These are phyloP conservation scores for Gossypium herbaceum DNA, from an alignment of 345 rosid genomes.

Conservation along the genomic window DNA sequence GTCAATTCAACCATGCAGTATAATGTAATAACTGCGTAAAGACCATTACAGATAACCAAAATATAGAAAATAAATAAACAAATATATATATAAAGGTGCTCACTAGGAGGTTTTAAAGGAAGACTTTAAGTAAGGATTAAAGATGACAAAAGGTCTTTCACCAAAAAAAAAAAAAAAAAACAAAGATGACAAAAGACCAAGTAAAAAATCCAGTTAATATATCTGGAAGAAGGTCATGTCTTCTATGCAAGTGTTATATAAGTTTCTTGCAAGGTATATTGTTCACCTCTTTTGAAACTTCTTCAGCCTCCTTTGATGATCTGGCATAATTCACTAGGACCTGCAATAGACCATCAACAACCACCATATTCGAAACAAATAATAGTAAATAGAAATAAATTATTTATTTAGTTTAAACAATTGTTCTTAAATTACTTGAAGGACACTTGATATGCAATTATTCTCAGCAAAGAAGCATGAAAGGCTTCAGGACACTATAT, in stretches of 20 bases:
- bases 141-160: background rate
- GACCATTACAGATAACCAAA: background rate
- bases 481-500: background rate
- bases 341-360: constrained; percentile 31
- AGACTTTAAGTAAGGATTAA: background rate
- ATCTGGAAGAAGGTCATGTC: background rate
- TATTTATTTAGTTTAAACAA: background rate
- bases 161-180: too few species aligned
- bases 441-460: background rate
- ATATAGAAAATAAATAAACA: background rate
- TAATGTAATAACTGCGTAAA: background rate
- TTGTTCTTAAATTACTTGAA: background rate
- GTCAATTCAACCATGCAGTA: constrained; percentile 13
- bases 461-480: background rate
- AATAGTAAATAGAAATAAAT: background rate
- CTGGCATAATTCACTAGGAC: constrained; percentile 93
- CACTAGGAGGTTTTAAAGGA: background rate
- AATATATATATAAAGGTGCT: background rate
- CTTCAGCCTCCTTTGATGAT: constrained; percentile 94
- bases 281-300: constrained; percentile 76
- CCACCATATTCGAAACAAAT: background rate
- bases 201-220: background rate
- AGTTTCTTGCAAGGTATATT: background rate
- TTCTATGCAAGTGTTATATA: background rate
- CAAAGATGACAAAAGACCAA: background rate